Evolutionary conservation across 805 yeast genomes (phyloP), one percentile per base, ranked within the genome.

Genomic region (Teunomyces stri): DNA sequence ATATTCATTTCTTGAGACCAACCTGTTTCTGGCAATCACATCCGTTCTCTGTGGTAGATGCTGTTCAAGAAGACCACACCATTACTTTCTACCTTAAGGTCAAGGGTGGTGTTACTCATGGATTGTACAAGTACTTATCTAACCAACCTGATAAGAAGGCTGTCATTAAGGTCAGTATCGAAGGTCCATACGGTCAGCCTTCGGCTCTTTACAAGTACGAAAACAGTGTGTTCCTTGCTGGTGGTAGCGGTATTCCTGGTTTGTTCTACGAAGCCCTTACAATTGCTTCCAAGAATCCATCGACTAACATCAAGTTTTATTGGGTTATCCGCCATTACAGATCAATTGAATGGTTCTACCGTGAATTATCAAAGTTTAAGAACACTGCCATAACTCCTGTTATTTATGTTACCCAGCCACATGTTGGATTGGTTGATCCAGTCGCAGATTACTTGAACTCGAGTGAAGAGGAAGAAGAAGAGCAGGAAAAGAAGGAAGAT

Each of bases 11-110:
- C 60, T 51, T 83, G 48, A 67, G 78, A 38, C 71, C 76, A 15
- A 58, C 65, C 2, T 64, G 74, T 33, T 81, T 84, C 61, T 84
- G 84, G 82, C 89, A 85, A 60, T 79, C 85, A 4, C 90, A 86
- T 61, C 92, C 92, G 3, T 85, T 87, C 65, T 83, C 91, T 1
- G 62, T 79, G 5, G 66, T 79, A 42, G 74, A 74, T 43, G 65
- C 78, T 3, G 61, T 65, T 1, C 62, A 68, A 38, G 66, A 67
- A 40, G 50, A 54, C 20, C 51, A 57, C 33, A 66, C 53, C 46
- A 54, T 62, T 33, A 51, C 59, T 18, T 56, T 62, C 48, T 62
- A 56, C 55, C 51, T 57, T 39, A 62, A 61, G 52, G 69, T 66
- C 39, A 69, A 69, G 56, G 74, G 74, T 18, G 74, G 73, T 43